Conservation (phyloP, 1,139 yeast species). For the Hyphopichia burtonii region DNA sequence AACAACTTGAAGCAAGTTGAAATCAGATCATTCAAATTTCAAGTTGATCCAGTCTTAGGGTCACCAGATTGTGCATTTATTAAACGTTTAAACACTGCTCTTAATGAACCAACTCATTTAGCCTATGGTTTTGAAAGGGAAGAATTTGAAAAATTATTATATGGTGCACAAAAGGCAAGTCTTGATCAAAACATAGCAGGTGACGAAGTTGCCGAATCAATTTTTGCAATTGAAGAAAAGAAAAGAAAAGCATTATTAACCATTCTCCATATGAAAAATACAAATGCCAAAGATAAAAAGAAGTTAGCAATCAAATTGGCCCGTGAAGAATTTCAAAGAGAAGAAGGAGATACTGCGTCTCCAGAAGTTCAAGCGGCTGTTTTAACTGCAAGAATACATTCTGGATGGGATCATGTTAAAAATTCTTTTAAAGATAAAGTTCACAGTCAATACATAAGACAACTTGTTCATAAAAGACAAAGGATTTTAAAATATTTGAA, state of each 20-base stretch:
- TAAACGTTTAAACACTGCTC: constrained; percentile 61
- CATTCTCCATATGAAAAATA: constrained; percentile 71
- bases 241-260: constrained; percentile 72
- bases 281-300: constrained; percentile 57
- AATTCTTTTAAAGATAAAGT: constrained; percentile 70
- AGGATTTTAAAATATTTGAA: constrained; percentile 78
- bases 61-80: constrained; percentile 65
- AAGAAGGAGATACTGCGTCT: constrained; percentile 90
- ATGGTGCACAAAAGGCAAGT: constrained; percentile 64
- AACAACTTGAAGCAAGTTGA: constrained; percentile 45
- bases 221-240: constrained; percentile 46
- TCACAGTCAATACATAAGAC: constrained; percentile 69
- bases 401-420: constrained; percentile 73
- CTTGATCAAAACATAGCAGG: constrained; percentile 29
- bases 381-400: constrained; percentile 76
- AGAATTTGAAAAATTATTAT: constrained; percentile 73
- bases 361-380: constrained; percentile 96
- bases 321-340: constrained; percentile 73
- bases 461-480: constrained; percentile 88
- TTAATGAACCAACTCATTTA: constrained; percentile 59
- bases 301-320: constrained; percentile 66
- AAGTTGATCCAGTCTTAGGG: constrained; percentile 79
- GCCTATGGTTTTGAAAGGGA: constrained; percentile 57
- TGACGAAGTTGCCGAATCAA: constrained; percentile 44
- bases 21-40: constrained; percentile 29